These are phyloP conservation scores for Ogataea corticis DNA, from an alignment of 805 yeast species.

Conservation along the genomic window DNA sequence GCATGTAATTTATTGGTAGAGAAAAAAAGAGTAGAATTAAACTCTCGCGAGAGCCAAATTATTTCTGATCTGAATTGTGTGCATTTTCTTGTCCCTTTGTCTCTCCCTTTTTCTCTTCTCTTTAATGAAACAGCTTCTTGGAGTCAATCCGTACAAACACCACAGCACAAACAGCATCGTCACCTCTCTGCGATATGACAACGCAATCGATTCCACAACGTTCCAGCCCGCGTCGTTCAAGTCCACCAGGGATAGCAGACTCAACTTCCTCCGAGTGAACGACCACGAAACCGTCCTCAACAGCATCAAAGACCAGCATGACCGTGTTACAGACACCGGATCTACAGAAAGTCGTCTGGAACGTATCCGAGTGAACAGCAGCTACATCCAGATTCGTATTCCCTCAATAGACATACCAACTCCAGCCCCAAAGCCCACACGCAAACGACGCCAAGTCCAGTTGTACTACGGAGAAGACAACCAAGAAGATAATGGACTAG, in stretches of 20 bases:
- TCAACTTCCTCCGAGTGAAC: conserved; percentile 23
- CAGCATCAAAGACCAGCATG: conserved; percentile 14
- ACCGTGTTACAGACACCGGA: conserved; percentile 1
- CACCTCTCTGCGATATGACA: conserved; percentile 13
- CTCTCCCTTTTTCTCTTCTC: not conserved
- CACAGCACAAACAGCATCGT: conserved; percentile 1
- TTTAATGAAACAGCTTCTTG: conserved; percentile 6
- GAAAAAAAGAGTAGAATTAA: too few relatives aligned
- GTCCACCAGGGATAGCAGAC: conserved; percentile 19
- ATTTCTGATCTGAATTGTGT: too few relatives aligned
- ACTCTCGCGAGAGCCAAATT: too few relatives aligned
- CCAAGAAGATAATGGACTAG: conserved; percentile 1
- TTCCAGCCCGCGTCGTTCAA: conserved; percentile 20
- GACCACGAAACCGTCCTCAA: conserved; percentile 14
- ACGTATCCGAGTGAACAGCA: conserved; percentile 2
- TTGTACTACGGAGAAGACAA: conserved; percentile 24
- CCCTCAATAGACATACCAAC: not conserved
- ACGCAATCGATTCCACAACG: not conserved
- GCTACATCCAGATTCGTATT: conserved; percentile 1
- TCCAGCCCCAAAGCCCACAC: not conserved
- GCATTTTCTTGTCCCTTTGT: not conserved
- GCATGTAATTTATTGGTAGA: too few relatives aligned
- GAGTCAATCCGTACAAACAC: conserved; percentile 11
- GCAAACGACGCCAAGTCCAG: conserved; percentile 12
- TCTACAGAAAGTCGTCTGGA: not conserved